phyloP scores from a whole-genome alignment of 108 stramenopile genomes.

The Skeletonema potamos region DNA sequence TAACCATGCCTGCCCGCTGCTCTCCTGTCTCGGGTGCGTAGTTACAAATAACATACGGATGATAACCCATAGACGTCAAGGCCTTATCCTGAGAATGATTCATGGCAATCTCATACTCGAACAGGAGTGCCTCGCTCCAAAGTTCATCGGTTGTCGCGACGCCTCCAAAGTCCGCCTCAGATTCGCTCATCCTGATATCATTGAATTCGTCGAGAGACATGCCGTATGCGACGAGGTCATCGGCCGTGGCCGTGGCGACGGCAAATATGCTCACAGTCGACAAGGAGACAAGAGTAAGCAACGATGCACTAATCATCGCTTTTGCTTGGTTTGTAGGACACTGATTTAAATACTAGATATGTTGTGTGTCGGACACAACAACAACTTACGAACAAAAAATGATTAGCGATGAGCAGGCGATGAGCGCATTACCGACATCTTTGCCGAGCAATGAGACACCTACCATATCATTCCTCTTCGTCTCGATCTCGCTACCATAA shows the following conservation, averaged over 20 bases:
- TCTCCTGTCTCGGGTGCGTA: constrained; percentile 5
- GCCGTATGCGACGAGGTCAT: constrained; percentile 18
- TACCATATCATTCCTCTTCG: too few relatives aligned
- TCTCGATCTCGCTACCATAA: too few relatives aligned
- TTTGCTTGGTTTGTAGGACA: too few relatives aligned
- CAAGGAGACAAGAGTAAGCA: background rate
- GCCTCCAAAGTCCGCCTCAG: constrained; percentile 19
- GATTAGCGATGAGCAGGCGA: too few relatives aligned
- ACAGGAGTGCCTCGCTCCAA: constrained; percentile 24
- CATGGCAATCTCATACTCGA: constrained; percentile 5
- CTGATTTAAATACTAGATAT: too few relatives aligned
- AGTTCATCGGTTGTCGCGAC: constrained; percentile 9
- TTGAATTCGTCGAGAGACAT: constrained; percentile 18
- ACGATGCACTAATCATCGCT: background rate
- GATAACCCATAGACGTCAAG: constrained; percentile 1
- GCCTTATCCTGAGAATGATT: background rate
- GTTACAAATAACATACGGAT: constrained; percentile 29
- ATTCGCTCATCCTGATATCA: constrained; percentile 11
- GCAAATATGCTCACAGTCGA: background rate
- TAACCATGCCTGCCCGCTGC: background rate
- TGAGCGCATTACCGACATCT: too few relatives aligned
- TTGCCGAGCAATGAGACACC: too few relatives aligned
- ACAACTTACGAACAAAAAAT: too few relatives aligned
- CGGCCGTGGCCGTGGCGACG: background rate
- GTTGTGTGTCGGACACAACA: too few relatives aligned